Conservation (phyloP, 73 alveolate genomes). For the Blepharisma japonicum region DNA sequence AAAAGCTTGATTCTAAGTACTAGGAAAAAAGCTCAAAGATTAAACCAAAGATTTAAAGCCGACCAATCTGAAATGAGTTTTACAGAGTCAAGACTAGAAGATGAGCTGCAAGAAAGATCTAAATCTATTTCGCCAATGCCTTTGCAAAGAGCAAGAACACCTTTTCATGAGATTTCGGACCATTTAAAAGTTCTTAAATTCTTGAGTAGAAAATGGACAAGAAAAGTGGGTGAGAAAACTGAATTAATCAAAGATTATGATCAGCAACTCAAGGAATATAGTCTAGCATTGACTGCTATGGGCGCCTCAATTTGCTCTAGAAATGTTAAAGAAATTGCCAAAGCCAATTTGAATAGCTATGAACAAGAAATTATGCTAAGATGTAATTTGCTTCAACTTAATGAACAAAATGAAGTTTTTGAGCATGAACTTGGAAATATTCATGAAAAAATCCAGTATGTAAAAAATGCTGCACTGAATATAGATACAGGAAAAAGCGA, state of each 20-base stretch:
- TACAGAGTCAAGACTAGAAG: constrained; percentile 4
- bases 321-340: background rate
- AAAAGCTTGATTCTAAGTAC: no score
- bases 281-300: background rate
- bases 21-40: background rate
- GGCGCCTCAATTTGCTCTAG: background rate
- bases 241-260: background rate
- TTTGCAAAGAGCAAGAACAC: constrained; percentile 19
- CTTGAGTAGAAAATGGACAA: constrained; percentile 15
- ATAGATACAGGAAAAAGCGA: background rate
- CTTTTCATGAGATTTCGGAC: background rate
- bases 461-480: background rate
- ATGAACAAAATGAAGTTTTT: constrained; percentile 5
- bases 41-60: constrained; percentile 1
- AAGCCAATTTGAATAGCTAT: background rate
- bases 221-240: background rate
- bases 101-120: background rate
- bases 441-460: background rate
- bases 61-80: background rate
- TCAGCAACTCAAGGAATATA: background rate
- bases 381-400: background rate
- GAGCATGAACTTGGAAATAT: background rate
- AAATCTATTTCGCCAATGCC: constrained; percentile 2
- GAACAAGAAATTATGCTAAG: constrained; percentile 12
- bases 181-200: background rate